These are phyloP conservation scores for Bullera alba DNA, from an alignment of 768 basidiomycete genomes.

Conservation along the genomic window DNA sequence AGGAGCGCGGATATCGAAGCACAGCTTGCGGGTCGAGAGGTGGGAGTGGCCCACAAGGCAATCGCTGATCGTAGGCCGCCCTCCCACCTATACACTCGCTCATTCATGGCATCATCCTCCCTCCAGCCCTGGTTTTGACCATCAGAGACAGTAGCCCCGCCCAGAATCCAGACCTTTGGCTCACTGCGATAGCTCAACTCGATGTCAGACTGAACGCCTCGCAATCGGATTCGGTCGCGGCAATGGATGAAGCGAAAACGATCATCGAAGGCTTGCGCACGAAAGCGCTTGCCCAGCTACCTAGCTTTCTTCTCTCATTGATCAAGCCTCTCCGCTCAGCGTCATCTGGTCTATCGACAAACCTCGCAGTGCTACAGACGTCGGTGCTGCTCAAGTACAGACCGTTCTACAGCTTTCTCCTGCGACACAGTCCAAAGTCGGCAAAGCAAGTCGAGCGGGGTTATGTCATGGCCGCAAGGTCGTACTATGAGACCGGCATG, in stretches of 20 bases:
- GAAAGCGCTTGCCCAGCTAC: conserved; percentile 81
- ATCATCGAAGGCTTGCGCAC: conserved; percentile 80
- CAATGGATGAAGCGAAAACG: conserved; percentile 72
- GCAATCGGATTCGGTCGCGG: conserved; percentile 69
- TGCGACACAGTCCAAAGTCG: conserved; percentile 69
- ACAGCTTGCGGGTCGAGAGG: conserved; percentile 73
- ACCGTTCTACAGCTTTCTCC: conserved; percentile 74
- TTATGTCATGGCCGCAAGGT: conserved; percentile 71
- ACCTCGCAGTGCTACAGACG: conserved; percentile 87
- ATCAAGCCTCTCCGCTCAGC: conserved; percentile 80
- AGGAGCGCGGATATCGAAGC: conserved; percentile 85
- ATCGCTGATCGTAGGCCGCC: conserved; percentile 58
- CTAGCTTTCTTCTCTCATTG: conserved; percentile 73
- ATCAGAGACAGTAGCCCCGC: conserved; percentile 79
- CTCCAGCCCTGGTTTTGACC: conserved; percentile 66
- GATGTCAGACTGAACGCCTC: conserved; percentile 65
- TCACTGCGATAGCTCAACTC: conserved; percentile 69
- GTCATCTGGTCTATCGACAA: conserved; percentile 54
- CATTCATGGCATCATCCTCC: conserved; percentile 69
- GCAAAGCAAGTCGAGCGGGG: conserved; percentile 82
- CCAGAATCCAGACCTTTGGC: conserved; percentile 64
- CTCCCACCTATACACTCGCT: conserved; percentile 78
- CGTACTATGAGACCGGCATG: conserved; percentile 94
- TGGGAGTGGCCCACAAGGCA: conserved; percentile 46
- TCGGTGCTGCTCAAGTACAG: conserved; percentile 76